Evolutionary conservation across 2,329 filamentous ascomycete species (phyloP), one percentile per base, ranked within the genome.

Genomic region (Aspergillus persii): DNA sequence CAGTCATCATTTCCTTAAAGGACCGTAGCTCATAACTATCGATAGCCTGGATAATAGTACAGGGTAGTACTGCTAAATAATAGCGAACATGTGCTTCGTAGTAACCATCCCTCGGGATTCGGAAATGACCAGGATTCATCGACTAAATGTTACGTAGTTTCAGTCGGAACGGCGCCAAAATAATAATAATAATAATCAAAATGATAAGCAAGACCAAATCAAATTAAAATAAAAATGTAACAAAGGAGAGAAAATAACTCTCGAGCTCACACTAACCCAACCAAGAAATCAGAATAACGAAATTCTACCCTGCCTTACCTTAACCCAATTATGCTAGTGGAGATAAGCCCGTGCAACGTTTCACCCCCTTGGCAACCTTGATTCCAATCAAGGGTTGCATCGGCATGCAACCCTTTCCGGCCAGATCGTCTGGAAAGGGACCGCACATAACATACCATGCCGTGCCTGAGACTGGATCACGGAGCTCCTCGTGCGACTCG

Each of bases 331-430:
- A 69, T 73, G 66, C 66, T 70, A 68, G 69, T 71, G 71, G 70
- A 71, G 71, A 72, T 73, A 71, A 73, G 69, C 71, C 72, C 70
- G 70, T 71, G 70, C 66, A 68, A 72, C 69, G 70, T 74, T 72
- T 70, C 71, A 74, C 31, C 52, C 50, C 30, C 53, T 71, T 70
- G 68, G 66, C 67, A 68, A 71, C 59, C 65, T 69, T 70, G 66
- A 64, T 69, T 65, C 55, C 31, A 62, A 60, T 68, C 64, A 66
- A 70, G 62, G 66, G 68, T 71, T 70, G 58, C 68, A 70, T 68
- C 50, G 58, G 59, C 49, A 64, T 63, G 65, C 53, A 39, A 49
- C 18, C 51, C 44, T 53, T 53, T n/a, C 50, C 44, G 50, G 2
- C n/a, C 8, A 7, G 23, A 53, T 48, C 49, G 49, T 41, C 23